Conservation (phyloP, 2,329 filamentous ascomycete genomes). For the Trichophyton mentagrophytes region DNA sequence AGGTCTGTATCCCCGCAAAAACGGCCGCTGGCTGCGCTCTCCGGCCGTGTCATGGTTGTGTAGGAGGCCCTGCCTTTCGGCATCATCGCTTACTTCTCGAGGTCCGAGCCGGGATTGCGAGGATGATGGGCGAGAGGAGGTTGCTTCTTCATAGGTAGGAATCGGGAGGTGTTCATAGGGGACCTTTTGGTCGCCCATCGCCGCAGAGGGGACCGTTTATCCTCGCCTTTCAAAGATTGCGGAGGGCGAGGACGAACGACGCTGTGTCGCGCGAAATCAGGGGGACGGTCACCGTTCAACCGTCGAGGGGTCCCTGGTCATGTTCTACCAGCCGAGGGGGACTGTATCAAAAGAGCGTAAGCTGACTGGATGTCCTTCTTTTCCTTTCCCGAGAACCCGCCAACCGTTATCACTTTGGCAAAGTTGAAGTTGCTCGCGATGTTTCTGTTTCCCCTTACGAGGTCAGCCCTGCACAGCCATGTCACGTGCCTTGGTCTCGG, state of each 20-base stretch:
- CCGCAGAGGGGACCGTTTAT: conserved; percentile 11
- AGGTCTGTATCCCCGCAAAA: conserved; percentile 46
- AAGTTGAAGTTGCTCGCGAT: neutral
- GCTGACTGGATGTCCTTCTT: neutral
- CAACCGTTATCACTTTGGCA: neutral
- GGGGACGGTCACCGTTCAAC: neutral
- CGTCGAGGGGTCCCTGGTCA: conserved; percentile 5
- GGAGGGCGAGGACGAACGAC: no score
- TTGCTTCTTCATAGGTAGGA: conserved; percentile 72
- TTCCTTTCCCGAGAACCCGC: neutral
- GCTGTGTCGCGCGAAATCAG: neutral
- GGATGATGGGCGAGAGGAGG: conserved; percentile 45
- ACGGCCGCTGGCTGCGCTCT: conserved; percentile 25
- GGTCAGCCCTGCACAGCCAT: neutral
- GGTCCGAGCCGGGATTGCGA: conserved; percentile 38
- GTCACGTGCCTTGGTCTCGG: neutral
- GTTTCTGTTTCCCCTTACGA: neutral
- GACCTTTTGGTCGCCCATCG: conserved; percentile 42
- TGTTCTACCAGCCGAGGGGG: conserved; percentile 3
- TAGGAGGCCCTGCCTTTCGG: conserved; percentile 66
- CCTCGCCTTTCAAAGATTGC: neutral
- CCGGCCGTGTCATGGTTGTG: conserved; percentile 35
- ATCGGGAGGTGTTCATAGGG: conserved; percentile 56
- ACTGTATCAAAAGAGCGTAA: neutral
- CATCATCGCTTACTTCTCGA: conserved; percentile 54